A percentile compares a stretch with the other conserved stretches of the same genome.
These are phyloP conservation scores for Mycogone perniciosa DNA, from an alignment of 2,329 filamentous ascomycete genomes.

Conservation along the genomic window DNA sequence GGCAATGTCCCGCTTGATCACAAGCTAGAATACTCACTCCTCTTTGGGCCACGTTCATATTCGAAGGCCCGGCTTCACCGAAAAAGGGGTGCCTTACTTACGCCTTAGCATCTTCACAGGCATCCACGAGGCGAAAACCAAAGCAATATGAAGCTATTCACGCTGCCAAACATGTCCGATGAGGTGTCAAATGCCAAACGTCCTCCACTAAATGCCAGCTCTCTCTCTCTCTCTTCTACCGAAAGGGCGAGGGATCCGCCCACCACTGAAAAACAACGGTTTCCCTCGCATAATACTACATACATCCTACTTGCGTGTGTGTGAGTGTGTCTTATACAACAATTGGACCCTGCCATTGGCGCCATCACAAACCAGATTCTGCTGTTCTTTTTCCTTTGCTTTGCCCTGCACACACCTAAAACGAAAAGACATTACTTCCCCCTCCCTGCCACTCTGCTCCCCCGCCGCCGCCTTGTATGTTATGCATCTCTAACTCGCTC, in stretches of 20 bases:
- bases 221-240: not conserved
- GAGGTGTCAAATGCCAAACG: too few relatives aligned
- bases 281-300: constrained; percentile 10
- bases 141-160: too few relatives aligned
- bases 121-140: too few relatives aligned
- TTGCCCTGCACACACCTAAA: not conserved
- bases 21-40: too few relatives aligned
- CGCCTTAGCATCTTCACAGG: too few relatives aligned
- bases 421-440: constrained; percentile 1
- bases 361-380: constrained; percentile 12
- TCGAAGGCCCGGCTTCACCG: too few relatives aligned
- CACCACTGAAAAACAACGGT: not conserved
- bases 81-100: too few relatives aligned
- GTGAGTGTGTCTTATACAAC: constrained; percentile 9
- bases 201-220: not conserved
- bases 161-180: too few relatives aligned
- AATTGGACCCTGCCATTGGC: constrained; percentile 13
- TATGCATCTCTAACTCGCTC: constrained; percentile 14
- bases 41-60: too few relatives aligned
- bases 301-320: constrained; percentile 6
- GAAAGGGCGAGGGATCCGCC: not conserved
- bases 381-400: not conserved
- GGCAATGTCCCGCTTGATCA: too few relatives aligned
- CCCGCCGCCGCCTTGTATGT: not conserved
- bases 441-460: constrained; percentile 3